Evolutionary conservation across 768 basidiomycete species (phyloP), one percentile per base, ranked within the genome.

Genomic region (Chalciporus sphaerocephalus): DNA sequence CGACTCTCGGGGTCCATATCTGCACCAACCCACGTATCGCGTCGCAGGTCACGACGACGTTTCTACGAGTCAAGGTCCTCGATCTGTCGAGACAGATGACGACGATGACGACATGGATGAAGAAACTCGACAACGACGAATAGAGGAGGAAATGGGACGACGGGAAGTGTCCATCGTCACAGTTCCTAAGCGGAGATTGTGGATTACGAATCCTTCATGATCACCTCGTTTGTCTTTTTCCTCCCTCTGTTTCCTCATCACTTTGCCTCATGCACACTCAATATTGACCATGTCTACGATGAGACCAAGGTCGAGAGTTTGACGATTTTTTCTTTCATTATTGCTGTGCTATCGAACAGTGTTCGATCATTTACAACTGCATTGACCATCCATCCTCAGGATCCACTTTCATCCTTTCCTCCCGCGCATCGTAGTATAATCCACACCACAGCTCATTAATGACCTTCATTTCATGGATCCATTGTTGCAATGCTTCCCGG

Each of bases 101-200:
- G 72, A 79, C 9, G 83, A 87, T 16, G 82, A 85, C 23, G 84
- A 87, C 38, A 70, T 85, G 44, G 87, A 90, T 53, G 87, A 90
- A 52, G 80, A 84, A 39, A 74, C 80, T 11, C 72, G 81, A 48
- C 87, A 89, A 61, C 74, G 80, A 48, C 72, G 79, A 54, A 88
- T 90, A 25, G 89, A 91, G 60, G 82, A 85, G 46, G 88, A 91
- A 64, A 87, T 92, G 76, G 80, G 74, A 30, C 73, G 87, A 53
- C 77, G 89, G 39, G 87, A 91, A 52, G 87, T 91, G 23, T 85
- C 85, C n/a, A 87, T 91, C 57, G 78, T 91, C 50, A 74, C 80
- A 34, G 76, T 81, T 11, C 89, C 89, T 16, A 83, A 79, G 60
- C 85, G 87, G 53, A 81, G 77, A 57, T 67, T 92, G 45, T 81